Evolutionary conservation across 106 monocot genomes (phyloP), one percentile per base, ranked within the genome.

Genomic region (Phalaenopsis equestris): DNA sequence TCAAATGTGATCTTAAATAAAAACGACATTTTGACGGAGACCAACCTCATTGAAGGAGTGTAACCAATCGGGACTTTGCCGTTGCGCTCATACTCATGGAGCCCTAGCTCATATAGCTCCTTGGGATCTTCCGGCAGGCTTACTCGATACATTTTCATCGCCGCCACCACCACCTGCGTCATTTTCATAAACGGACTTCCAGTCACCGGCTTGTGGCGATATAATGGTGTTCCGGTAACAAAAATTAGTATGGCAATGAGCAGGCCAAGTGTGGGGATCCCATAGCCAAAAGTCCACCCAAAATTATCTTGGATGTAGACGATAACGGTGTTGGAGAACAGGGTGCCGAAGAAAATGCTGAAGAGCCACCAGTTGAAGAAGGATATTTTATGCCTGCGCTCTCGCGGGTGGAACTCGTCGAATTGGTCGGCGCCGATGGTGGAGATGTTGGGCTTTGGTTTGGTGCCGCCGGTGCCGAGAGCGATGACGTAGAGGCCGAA

Each of bases 321-420:
- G 8, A 91, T 72, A 12, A 91, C 55, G 6, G 85, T 91, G 21
- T 82, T 83, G 74, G 91, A 83, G 58, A 89, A 91, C 39, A 91
- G 82, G 14, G 89, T 89, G 55, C 91, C 91, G 0, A 88, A 21
- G 73, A 89, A 91, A 42, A 89, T 75, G 77, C 83, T 83, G 81
- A 86, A 86, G 85, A 91, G 85, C 91, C 91, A 91, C 91, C 91
- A 91, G 70, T 91, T 91, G 86, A 88, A 76, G 83, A 91, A 89
- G 41, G 91, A 85, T 47, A 86, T 79, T 79, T 91, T 91, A 36
- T 89, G 83, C 0, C 21, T 55, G 58, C 83, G 68, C 73, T 91
- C 91, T 39, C 78, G 79, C 0, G 84, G 88, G 43, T 89, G 76
- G 18, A 81, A 88, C 42, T 89, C 91, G 46, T 91, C 89, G 43